A percentile compares a stretch with the other conserved stretches of the same genome.
phyloP scores from a whole-genome alignment of 768 basidiomycete genomes.

The Rhodotorula toruloides region DNA sequence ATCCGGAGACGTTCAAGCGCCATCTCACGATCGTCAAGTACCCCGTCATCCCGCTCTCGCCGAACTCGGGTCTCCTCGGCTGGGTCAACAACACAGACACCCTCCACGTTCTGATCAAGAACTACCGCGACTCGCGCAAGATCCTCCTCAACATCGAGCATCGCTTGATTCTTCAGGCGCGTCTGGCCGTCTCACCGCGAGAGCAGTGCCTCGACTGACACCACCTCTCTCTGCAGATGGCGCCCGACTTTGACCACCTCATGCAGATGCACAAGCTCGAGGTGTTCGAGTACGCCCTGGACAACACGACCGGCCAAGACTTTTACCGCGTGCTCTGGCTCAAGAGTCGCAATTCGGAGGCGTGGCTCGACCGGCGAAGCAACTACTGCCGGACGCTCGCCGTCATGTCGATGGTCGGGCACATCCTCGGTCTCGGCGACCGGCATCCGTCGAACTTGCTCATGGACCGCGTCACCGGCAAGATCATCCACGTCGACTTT shows the following conservation, averaged over 20 bases:
- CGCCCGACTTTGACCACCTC: conserved; percentile 93
- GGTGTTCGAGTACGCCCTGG: conserved; percentile 96
- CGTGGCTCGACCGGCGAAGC: conserved; percentile 93
- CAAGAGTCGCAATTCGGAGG: conserved; percentile 88
- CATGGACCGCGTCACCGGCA: conserved; percentile 82
- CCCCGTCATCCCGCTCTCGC: conserved; percentile 88
- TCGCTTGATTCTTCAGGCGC: conserved; percentile 92
- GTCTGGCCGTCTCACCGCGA: conserved; percentile 27
- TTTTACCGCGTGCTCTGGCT: conserved; percentile 94
- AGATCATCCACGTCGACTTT: conserved; percentile 94
- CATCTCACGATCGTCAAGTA: conserved; percentile 89
- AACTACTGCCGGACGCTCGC: conserved; percentile 93
- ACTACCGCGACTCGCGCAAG: conserved; percentile 83
- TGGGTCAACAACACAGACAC: conserved; percentile 97
- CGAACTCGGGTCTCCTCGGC: conserved; percentile 86
- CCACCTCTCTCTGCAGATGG: conserved; percentile 63
- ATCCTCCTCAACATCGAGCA: conserved; percentile 97
- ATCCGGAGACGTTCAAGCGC: conserved; percentile 91
- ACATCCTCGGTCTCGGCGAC: conserved; percentile 95
- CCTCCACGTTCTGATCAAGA: conserved; percentile 88
- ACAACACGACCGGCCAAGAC: conserved; percentile 97
- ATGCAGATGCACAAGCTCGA: conserved; percentile 95
- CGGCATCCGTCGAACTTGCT: conserved; percentile 93
- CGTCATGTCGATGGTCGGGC: conserved; percentile 97
- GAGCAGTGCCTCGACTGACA: conserved; percentile 2